phyloP scores from a whole-genome alignment of 345 rosid genomes.

The Angophora floribunda region DNA sequence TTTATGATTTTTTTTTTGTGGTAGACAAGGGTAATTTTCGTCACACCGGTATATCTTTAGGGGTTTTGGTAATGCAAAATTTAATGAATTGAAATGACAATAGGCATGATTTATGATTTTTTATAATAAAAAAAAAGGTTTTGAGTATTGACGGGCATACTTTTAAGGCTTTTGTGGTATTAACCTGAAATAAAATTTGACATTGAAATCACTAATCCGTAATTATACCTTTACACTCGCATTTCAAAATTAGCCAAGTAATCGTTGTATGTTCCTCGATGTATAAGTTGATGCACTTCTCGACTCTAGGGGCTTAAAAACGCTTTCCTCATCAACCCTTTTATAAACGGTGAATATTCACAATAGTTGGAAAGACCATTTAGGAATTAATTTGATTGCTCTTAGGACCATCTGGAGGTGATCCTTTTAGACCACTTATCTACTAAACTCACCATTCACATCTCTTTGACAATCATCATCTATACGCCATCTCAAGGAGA shows the following conservation, averaged over 20 bases:
- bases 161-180: neutral
- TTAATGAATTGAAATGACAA: rapidly evolving
- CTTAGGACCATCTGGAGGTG: neutral
- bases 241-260: neutral
- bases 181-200: neutral
- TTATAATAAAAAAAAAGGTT: neutral
- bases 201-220: neutral
- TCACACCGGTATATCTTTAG: neutral
- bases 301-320: neutral
- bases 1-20: neutral
- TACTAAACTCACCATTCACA: neutral
- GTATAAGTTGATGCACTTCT: neutral
- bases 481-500: neutral
- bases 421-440: neutral
- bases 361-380: neutral
- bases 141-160: neutral
- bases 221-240: neutral
- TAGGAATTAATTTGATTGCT: neutral
- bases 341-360: neutral
- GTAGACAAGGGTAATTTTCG: neutral
- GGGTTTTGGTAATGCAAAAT: neutral
- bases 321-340: neutral
- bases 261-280: neutral
- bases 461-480: neutral
- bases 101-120: neutral